Evolutionary conservation across 176 grass and related monocot genomes (phyloP), one percentile per base, ranked within the genome.

Genomic region (Hordeum marinum): DNA sequence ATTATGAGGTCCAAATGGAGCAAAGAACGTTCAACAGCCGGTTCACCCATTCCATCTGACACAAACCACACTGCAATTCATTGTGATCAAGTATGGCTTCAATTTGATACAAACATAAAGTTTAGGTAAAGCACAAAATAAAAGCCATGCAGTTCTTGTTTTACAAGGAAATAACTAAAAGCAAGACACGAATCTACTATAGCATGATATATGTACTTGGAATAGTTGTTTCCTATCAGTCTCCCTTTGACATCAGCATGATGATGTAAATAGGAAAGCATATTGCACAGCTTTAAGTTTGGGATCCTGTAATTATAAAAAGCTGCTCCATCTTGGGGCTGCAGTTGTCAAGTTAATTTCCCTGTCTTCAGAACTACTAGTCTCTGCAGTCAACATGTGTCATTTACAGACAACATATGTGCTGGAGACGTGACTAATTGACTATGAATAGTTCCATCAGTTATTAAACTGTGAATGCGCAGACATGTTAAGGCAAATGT

Each of bases 251-350:
- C 84, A 79, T 83, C 79, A 86, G 66, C 73, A 79, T 90, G 80
- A 83, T 62, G 36, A 87, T 83, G 54, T 18, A 79, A 68, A 87
- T 77, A 86, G 62, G 66, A 78, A 86, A 79, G n/a, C 74, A 79
- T 23, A 73, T 70, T 65, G 52, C 42, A 26, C 46, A 90, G 32
- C 24, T 64, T 64, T 64, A 50, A 76, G 58, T 75, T 84, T 10
- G 27, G 70, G 75, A 48, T 50, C 15, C 17, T 69, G 23, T 42
- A 77, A 67, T 58, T 6, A 57, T 18, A 43, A 11, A 79, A 79
- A 60, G 11, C 13, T 50, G 25, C 29, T 83, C 25, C 59, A 13
- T 83, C 58, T 59, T 60, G 55, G 37, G 45, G 20, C 13, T 65
- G 42, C 20, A 54, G 7, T 23, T 58, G 58, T 64, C 72, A 65